Percentiles rank a stretch among this genome's conserved stretches.
Evolutionary conservation across 352 stramenopile species (phyloP).

Genomic region (Pythium brassicae): DNA sequence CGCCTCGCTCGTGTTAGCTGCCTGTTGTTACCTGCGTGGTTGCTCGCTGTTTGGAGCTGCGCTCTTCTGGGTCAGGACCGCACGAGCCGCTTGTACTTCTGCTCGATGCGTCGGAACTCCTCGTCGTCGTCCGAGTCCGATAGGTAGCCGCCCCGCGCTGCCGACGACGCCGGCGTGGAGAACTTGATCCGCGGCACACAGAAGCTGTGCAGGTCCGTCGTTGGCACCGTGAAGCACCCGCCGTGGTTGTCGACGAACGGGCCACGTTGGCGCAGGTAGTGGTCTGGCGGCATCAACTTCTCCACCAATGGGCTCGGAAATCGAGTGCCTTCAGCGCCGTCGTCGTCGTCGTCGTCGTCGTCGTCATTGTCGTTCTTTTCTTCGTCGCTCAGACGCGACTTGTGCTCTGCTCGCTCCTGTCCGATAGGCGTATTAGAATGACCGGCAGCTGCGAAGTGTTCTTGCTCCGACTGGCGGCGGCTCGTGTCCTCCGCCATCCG

Average conservation of each 20-base stretch:
- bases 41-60: neutral
- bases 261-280: constrained; percentile 41
- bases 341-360: constrained; percentile 7
- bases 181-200: constrained; percentile 80
- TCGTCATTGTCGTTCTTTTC: constrained; percentile 12
- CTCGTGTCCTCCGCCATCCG: neutral
- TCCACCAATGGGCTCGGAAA: constrained; percentile 9
- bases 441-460: neutral
- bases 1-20: no score
- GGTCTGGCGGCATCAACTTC: constrained; percentile 35
- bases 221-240: constrained; percentile 42
- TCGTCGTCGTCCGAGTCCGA: constrained; percentile 75
- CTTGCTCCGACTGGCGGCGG: neutral
- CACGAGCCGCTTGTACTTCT: constrained; percentile 64
- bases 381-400: neutral
- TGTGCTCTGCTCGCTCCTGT: neutral
- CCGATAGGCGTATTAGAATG: no score
- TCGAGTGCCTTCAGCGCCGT: constrained; percentile 1
- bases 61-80: constrained; percentile 16
- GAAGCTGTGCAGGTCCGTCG: constrained; percentile 60
- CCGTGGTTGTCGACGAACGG: constrained; percentile 42
- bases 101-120: constrained; percentile 68
- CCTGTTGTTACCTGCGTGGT: no score
- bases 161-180: constrained; percentile 18
- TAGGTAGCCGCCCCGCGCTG: neutral